These are phyloP conservation scores for Lichtheimia ornata DNA, from an alignment of 371 early-diverging fungal genomes.

Conservation along the genomic window DNA sequence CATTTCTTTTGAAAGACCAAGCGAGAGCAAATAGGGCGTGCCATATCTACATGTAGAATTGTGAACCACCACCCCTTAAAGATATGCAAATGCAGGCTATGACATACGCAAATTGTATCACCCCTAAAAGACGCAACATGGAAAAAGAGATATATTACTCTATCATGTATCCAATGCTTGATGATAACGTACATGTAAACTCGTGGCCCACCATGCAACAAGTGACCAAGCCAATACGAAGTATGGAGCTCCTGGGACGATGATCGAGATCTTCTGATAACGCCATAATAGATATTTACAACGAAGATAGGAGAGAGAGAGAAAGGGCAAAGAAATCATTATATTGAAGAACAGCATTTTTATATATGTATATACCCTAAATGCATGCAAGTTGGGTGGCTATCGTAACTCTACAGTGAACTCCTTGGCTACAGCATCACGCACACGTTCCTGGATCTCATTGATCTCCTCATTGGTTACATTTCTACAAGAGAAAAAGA, in stretches of 20 bases:
- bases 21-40: constrained; percentile 70
- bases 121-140: constrained; percentile 29
- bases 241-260: not conserved
- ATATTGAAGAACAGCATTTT: too few species aligned
- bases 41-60: constrained; percentile 50
- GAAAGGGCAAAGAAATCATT: too few species aligned
- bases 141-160: not conserved
- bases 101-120: constrained; percentile 53
- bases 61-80: too few species aligned
- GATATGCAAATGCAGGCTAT: not conserved
- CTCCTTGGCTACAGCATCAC: constrained; percentile 62
- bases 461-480: constrained; percentile 95
- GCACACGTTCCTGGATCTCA: constrained; percentile 80
- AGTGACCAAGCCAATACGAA: not conserved
- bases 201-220: constrained; percentile 2
- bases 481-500: constrained; percentile 20
- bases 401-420: constrained; percentile 82
- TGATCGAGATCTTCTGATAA: not conserved
- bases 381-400: not conserved
- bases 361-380: too few species aligned
- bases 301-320: too few species aligned
- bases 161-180: not conserved
- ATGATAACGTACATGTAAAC: constrained; percentile 4
- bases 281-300: not conserved
- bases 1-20: constrained; percentile 67